Evolutionary conservation across 371 early-diverging fungal species (phyloP), one percentile per base, ranked within the genome.

Genomic region (Mucor irregularis): DNA sequence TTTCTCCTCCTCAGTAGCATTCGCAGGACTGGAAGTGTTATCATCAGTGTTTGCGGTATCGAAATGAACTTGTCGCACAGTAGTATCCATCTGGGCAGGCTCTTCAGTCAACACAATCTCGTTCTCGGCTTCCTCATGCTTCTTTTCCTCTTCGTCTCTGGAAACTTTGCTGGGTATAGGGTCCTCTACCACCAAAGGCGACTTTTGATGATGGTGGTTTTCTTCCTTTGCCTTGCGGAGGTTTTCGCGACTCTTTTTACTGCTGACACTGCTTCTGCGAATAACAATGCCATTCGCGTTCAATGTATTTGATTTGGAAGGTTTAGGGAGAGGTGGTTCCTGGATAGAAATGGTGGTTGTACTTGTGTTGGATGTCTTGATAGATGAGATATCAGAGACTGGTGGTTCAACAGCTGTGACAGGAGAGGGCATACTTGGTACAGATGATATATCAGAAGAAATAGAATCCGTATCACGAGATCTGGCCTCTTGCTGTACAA

Each of bases 181-280:
- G 3, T 43, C 49, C 13, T 61, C 55, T 16, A 54, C 35, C 1
- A 28, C 26, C 1, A 16, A 16, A 0, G 21, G 25, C 2, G 30
- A 21, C 19, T 21, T 24, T 8, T 14, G 19, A 9, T 44, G 43
- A 6, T 46, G 25, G 16, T 17, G 13, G 8, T 46, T 31, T 44
- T 61, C 55, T 49, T 55, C 55, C 19, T 43, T 61, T 13, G 31
- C 16, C 33, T 49, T 64, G 6, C 72, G 65, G 10, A 75, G 33
- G 22, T 60, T 71, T 25, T 75, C 72, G 1, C 76, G 57, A 38
- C 76, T 75, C 46, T 72, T 71, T 56, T 56, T 45, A 25, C 47
- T 72, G 35, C 76, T 69, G 25, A 62, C 46, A 50, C 76, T 75
- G 22, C 70, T 56, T 39, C 72, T 62, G 37, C 70, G 49, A 34